Evolutionary conservation across 805 yeast species (phyloP).

Genomic region (Candida nonsorbophila): DNA sequence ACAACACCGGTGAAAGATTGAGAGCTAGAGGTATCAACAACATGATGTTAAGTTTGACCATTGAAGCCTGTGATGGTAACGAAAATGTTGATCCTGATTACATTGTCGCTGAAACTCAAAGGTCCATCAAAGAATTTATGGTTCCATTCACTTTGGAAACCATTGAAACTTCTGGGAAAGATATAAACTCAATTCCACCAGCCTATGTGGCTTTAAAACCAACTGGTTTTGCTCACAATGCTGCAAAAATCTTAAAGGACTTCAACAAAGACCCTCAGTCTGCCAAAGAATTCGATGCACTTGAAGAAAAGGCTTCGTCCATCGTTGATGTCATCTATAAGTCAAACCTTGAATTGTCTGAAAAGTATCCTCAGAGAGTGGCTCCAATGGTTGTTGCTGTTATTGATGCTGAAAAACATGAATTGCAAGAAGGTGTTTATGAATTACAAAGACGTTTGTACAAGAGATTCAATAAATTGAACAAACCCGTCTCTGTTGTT

Average conservation of each 20-base stretch:
- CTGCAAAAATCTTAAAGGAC: conserved; percentile 65
- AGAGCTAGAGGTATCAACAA: conserved; percentile 75
- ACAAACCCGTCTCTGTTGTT: conserved; percentile 60
- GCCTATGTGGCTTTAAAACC: conserved; percentile 94
- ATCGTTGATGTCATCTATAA: conserved; percentile 55
- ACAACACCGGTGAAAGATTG: conserved; percentile 62
- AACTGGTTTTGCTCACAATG: conserved; percentile 77
- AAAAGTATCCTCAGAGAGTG: conserved; percentile 55
- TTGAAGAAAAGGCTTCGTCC: conserved; percentile 61
- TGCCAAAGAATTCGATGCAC: conserved; percentile 42
- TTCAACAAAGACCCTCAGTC: conserved; percentile 48
- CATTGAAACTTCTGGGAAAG: conserved; percentile 39
- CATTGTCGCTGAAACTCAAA: conserved; percentile 59
- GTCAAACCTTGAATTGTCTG: conserved; percentile 46
- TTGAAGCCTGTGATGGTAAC: conserved; percentile 86
- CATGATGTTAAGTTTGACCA: conserved; percentile 93
- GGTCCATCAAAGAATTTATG: conserved; percentile 62
- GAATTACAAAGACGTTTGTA: conserved; percentile 81
- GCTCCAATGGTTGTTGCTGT: conserved; percentile 74
- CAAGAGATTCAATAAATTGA: conserved; percentile 59
- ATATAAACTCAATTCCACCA: conserved; percentile 70
- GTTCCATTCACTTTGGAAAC: conserved; percentile 66
- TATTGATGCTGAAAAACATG: conserved; percentile 88
- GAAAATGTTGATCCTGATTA: conserved; percentile 52
- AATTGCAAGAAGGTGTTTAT: conserved; percentile 87